Conservation (phyloP, 306 rosid genomes). For the Cicer yamashitae region DNA sequence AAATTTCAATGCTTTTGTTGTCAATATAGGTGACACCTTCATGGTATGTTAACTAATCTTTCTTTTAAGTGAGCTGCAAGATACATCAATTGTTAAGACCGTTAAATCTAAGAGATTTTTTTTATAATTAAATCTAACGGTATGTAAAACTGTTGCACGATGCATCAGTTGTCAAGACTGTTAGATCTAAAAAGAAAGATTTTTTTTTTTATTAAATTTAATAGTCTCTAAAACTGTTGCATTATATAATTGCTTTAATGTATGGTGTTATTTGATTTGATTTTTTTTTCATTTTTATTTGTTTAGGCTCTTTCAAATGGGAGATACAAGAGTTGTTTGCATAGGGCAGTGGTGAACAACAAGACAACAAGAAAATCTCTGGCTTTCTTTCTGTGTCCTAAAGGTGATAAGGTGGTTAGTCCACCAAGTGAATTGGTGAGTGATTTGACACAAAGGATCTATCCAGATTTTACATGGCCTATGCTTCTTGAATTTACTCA, state of each 20-base stretch:
- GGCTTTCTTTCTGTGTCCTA: conserved; percentile 93
- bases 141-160: no score
- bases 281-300: neutral
- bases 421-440: conserved; percentile 83
- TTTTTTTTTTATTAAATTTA: no score
- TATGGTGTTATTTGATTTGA: conserved; percentile 10
- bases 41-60: conserved; percentile 57
- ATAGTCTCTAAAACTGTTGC: no score
- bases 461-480: conserved; percentile 98
- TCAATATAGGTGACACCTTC: conserved; percentile 98
- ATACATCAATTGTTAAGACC: no score
- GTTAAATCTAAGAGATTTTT: no score
- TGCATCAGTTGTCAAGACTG: no score
- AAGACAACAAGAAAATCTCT: conserved; percentile 78
- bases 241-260: neutral
- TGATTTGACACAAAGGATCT: conserved; percentile 58
- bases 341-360: conserved; percentile 95
- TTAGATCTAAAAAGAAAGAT: no score
- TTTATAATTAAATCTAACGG: no score
- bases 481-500: conserved; percentile 83
- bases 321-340: conserved; percentile 91
- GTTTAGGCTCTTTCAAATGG: conserved; percentile 91
- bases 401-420: conserved; percentile 73
- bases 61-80: no score
- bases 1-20: conserved; percentile 83